phyloP scores from a whole-genome alignment of 108 stramenopile species.

The Phaeodactylum tricornutum region DNA sequence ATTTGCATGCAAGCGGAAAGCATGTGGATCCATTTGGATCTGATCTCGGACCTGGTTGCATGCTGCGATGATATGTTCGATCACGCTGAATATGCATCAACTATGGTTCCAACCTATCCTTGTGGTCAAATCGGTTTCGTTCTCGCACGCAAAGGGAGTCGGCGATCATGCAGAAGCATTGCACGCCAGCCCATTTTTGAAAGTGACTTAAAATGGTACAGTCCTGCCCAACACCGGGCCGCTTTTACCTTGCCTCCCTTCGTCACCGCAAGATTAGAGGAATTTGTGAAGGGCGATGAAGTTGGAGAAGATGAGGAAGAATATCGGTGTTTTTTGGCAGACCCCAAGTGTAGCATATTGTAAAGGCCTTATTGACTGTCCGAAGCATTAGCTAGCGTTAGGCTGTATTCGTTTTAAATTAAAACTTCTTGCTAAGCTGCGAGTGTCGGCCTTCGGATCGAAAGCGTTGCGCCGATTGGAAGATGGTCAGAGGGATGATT shows the following conservation, averaged over 20 bases:
- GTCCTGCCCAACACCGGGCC: constrained; percentile 47
- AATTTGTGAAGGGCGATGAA: constrained; percentile 1
- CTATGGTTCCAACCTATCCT: constrained; percentile 23
- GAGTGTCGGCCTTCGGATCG: background rate
- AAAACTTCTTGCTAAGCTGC: background rate
- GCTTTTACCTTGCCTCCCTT: constrained; percentile 61
- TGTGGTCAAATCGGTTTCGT: constrained; percentile 66
- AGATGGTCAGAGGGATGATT: constrained; percentile 38
- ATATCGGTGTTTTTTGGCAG: background rate
- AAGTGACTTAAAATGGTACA: constrained; percentile 56
- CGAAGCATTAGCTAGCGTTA: background rate
- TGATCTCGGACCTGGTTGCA: constrained; percentile 45
- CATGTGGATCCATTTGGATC: constrained; percentile 68
- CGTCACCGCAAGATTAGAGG: background rate
- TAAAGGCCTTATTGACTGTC: background rate
- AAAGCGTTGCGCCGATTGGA: constrained; percentile 6
- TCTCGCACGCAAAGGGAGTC: constrained; percentile 29
- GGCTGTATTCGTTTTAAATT: background rate
- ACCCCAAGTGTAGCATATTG: background rate
- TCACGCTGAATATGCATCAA: constrained; percentile 64
- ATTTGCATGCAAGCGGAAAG: constrained; percentile 76
- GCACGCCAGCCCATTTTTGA: constrained; percentile 16
- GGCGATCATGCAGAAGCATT: constrained; percentile 13
- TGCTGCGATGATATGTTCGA: constrained; percentile 43
- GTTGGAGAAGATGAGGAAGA: background rate